Evolutionary conservation across 176 grass and related monocot species (phyloP), one percentile per base, ranked within the genome.

Genomic region (Urochloa ruziziensis): DNA sequence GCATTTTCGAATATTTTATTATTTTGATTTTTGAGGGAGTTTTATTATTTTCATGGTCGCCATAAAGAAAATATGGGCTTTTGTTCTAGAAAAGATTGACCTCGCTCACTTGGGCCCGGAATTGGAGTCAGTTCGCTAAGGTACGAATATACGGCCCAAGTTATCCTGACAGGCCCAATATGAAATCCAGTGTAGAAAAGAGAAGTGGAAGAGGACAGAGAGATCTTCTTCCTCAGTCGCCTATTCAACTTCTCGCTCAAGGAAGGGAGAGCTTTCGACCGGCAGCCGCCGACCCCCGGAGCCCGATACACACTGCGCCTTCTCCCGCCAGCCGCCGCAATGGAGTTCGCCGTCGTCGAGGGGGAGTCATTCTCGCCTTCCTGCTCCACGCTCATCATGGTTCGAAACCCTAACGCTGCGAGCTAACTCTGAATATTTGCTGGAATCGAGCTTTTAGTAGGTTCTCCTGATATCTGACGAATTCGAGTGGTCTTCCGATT

Each of bases 331-430:
- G 6, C 53, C 60, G 24, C 62, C 23, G 34, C 72, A 18, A 99
- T 96, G 97, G 97, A 96, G 14, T 86, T 86, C 84, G 72, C 89
- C 29, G 63, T 84, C 28, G 89, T 90, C 36, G 91, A 94, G 70
- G 90, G 70, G 36, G 75, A 75, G 73, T 78, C 77, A 59, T 87
- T 96, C 65, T 94, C 97, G 68, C 61, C 85, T 34, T 80, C 85
- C 44, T 96, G 88, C 80, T 46, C 87, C 36, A 81, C 88, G 36
- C 80, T 96, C 40, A 60, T 99, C 79, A 87, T 94, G 89, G 97
- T 99, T 21, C 34, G 83, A 23, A 70, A 53, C 64, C 58, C 53
- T 84, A 65, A 59, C 48, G 47, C 43, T 32, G 7, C 43, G 17
- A 37, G 11, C 34, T 5, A 23, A 17, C 67, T 1, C 67, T 47